These are phyloP conservation scores for Tilletia indica DNA, from an alignment of 1,284 basidiomycete genomes.

Conservation along the genomic window DNA sequence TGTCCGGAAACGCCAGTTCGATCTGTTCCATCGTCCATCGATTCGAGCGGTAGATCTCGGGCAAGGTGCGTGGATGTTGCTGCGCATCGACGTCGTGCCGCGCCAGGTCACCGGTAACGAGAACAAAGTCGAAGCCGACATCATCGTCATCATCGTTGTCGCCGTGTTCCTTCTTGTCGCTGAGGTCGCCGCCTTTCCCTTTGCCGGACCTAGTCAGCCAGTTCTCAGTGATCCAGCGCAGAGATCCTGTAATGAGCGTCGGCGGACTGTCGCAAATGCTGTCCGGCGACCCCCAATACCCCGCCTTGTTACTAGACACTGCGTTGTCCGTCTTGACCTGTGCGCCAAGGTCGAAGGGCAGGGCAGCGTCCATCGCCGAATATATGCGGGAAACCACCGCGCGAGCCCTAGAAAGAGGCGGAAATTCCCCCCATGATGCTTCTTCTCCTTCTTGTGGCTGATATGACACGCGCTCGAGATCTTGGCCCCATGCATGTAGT, in stretches of 20 bases:
- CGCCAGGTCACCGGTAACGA: conserved; percentile 89
- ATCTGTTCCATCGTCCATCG: conserved; percentile 69
- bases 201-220: conserved; percentile 62
- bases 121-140: conserved; percentile 73
- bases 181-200: background rate
- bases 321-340: background rate
- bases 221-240: conserved; percentile 75
- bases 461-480: conserved; percentile 7
- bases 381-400: background rate
- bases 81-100: conserved; percentile 84
- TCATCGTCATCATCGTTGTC: background rate
- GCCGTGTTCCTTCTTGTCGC: no score
- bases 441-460: conserved; percentile 36
- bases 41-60: conserved; percentile 79
- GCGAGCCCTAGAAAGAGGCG: background rate
- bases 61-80: conserved; percentile 70
- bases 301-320: background rate
- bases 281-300: conserved; percentile 54
- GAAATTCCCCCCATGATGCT: conserved; percentile 32
- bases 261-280: conserved; percentile 85
- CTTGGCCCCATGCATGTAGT: background rate
- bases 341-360: background rate
- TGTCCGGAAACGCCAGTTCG: conserved; percentile 70
- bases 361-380: no score
- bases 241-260: conserved; percentile 72